These are phyloP conservation scores for Elsinoe perseae DNA, from an alignment of 2,329 filamentous ascomycete genomes.

Conservation along the genomic window DNA sequence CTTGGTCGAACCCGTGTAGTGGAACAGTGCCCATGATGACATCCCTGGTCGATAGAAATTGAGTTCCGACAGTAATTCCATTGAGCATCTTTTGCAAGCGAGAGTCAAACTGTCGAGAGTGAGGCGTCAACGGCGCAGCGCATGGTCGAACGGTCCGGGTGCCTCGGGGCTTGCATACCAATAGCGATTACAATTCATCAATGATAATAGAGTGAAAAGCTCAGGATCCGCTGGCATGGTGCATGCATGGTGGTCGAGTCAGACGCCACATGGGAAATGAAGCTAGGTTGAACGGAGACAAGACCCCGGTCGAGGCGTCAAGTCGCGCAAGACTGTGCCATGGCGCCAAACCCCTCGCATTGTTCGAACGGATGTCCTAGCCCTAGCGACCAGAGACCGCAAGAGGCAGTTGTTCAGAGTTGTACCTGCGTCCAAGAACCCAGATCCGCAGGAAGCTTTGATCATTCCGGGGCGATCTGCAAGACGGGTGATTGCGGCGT, in stretches of 20 bases:
- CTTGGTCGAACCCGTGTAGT: not conserved
- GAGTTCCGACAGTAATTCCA: not conserved
- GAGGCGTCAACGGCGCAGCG: constrained; percentile 8
- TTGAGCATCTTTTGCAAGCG: not conserved
- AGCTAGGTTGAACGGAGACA: not conserved
- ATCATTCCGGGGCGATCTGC: not conserved
- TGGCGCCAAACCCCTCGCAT: constrained; percentile 10
- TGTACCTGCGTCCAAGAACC: not conserved
- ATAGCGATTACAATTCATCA: not conserved
- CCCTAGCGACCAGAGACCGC: not conserved
- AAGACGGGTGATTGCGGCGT: not conserved
- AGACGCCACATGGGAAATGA: not conserved
- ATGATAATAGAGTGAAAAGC: not conserved
- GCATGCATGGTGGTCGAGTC: not conserved
- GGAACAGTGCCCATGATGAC: constrained; percentile 3
- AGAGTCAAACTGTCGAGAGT: constrained; percentile 3
- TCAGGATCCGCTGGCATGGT: not conserved
- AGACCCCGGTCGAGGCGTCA: not conserved
- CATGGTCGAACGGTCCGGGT: constrained; percentile 4
- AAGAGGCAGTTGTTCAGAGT: not conserved
- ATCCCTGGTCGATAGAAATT: not conserved
- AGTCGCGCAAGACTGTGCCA: not conserved
- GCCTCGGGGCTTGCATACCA: not conserved
- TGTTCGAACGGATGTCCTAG: not conserved
- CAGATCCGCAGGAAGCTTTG: not conserved